phyloP scores from a whole-genome alignment of 345 rosid genomes.

The Eucalyptus tenuipes region DNA sequence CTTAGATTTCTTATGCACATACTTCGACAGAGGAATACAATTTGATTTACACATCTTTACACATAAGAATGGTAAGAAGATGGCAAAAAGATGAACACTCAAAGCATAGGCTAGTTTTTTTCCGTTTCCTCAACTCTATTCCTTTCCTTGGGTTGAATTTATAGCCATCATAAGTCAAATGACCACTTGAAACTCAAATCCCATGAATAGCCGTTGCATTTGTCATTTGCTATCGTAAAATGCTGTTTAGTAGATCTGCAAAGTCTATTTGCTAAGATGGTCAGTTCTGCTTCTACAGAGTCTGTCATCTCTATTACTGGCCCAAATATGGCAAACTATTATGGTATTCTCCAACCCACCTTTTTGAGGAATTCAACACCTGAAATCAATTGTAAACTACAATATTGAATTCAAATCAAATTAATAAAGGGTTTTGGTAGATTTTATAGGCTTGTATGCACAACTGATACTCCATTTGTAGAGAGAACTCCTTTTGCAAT shows the following conservation, averaged over 20 bases:
- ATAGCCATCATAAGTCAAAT: too few species aligned
- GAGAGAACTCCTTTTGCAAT: too few species aligned
- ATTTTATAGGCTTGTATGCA: too few species aligned
- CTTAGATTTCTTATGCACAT: neutral
- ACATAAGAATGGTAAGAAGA: too few species aligned
- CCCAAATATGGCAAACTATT: neutral
- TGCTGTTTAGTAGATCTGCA: neutral
- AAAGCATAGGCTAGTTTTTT: too few species aligned
- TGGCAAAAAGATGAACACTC: too few species aligned
- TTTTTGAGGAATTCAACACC: neutral
- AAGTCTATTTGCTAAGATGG: neutral
- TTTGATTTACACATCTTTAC: neutral
- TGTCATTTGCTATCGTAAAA: neutral
- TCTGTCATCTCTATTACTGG: neutral
- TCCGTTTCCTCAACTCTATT: too few species aligned
- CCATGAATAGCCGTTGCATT: neutral
- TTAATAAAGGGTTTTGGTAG: too few species aligned
- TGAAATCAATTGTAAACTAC: neutral
- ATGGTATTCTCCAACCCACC: neutral
- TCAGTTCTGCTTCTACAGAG: neutral
- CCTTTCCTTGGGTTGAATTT: too few species aligned
- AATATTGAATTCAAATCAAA: too few species aligned
- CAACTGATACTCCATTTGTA: too few species aligned
- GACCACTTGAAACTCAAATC: neutral
- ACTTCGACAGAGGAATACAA: too few species aligned